Evolutionary conservation across 805 yeast genomes (phyloP), one percentile per base, ranked within the genome.

Genomic region (Wickerhamomyces canadensis): DNA sequence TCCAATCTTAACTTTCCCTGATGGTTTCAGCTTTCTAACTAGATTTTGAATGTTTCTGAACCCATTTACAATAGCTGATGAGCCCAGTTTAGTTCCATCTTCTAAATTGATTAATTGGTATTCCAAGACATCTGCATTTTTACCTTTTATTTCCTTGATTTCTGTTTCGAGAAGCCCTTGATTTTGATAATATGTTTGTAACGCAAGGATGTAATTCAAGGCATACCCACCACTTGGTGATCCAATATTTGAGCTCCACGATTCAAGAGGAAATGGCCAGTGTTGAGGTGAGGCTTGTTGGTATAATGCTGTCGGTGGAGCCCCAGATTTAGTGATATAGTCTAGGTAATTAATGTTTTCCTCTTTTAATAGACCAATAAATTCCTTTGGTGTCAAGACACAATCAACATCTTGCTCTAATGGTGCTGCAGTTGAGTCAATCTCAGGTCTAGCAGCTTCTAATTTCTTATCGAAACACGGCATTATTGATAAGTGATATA

Each of bases 381-480:
- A 61, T 55, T 93, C 98, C 48, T 78, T 80, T 11, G 98, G 88
- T 0, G 98, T 93, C 17, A 93, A 73, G 4, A 93, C 98, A 64
- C 96, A 85, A 57, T 93, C 97, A 11, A 93, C 97, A 52, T 87
- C 96, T 10, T 62, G 58, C 23, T 41, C 44, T 11, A 55, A 57
- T 6, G n/a, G 47, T 55, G 5, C 49, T 13, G 58, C 44, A 52
- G 15, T 61, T 67, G 36, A 69, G 64, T 46, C n/a, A n/a, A n/a
- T n/a, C n/a, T 86, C 96, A 0, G 84, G 80, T 43, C 98, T 70
- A 4, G 95, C 88, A 19, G 96, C 93, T 63, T 93, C 98, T 29
- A 89, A 70, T 59, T 93, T 93, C 62, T 93, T 93, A 59, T 93
- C 98, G 58, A 93, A 93, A 52, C 98, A 91, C 2, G 98, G 98